Evolutionary conservation across 306 rosid species (phyloP).

Genomic region (Coriaria nepalensis): DNA sequence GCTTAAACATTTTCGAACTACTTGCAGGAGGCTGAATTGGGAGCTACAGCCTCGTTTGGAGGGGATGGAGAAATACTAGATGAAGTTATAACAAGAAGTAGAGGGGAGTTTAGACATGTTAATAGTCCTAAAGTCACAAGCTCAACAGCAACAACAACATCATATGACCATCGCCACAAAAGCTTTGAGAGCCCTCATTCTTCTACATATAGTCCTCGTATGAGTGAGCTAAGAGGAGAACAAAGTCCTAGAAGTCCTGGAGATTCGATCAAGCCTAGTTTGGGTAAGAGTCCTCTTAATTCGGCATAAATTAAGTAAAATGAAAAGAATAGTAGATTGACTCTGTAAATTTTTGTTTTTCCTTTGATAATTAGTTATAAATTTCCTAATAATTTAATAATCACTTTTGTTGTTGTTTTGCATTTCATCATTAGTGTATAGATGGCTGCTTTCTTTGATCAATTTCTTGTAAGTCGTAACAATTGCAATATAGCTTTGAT

Average conservation of each 20-base stretch:
- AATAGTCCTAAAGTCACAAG: constrained; percentile 75
- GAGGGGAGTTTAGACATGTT: constrained; percentile 81
- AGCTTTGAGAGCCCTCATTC: constrained; percentile 40
- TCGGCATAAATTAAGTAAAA: constrained; percentile 27
- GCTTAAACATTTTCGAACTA: constrained; percentile 1
- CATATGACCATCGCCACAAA: constrained; percentile 21
- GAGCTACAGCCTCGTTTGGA: constrained; percentile 38
- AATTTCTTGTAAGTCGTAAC: no score
- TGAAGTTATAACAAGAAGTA: constrained; percentile 78
- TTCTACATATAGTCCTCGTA: constrained; percentile 48
- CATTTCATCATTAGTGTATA: no score
- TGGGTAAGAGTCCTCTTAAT: constrained; percentile 62
- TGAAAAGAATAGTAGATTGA: constrained; percentile 7
- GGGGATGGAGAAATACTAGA: constrained; percentile 77
- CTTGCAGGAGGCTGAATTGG: constrained; percentile 63
- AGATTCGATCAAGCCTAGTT: constrained; percentile 35
- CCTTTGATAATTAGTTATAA: constrained; percentile 13
- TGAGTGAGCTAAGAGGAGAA: constrained; percentile 38
- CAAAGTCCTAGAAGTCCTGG: constrained; percentile 49
- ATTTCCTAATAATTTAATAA: no score
- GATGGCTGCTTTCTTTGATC: no score
- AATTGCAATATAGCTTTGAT: no score
- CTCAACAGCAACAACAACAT: constrained; percentile 55
- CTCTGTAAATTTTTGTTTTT: constrained; percentile 1
- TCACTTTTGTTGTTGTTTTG: no score